A percentile compares a stretch with the other conserved stretches of the same genome.
phyloP scores from a whole-genome alignment of 2,329 filamentous ascomycete species.

The Pseudonectria foliicola region DNA sequence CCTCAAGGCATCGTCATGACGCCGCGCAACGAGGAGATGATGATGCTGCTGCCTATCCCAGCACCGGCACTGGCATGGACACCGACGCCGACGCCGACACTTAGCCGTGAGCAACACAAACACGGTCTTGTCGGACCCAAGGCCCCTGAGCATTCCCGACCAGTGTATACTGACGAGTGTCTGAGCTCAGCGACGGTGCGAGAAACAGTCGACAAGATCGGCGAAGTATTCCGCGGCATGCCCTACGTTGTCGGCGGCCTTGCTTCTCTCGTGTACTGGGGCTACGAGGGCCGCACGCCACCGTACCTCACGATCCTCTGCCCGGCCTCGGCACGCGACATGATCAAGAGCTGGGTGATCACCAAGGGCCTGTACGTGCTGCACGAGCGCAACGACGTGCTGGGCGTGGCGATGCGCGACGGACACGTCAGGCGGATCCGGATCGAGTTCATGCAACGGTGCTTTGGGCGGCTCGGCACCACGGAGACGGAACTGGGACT shows the following conservation, averaged over 20 bases:
- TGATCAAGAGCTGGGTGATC: constrained; percentile 35
- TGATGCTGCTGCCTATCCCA: too few relatives aligned
- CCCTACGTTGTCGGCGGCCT: constrained; percentile 41
- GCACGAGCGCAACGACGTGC: constrained; percentile 21
- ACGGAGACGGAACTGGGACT: too few relatives aligned
- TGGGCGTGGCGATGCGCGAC: constrained; percentile 29
- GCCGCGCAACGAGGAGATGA: too few relatives aligned
- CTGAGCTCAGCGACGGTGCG: constrained; percentile 25
- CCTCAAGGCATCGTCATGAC: too few relatives aligned
- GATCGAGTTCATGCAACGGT: constrained; percentile 28
- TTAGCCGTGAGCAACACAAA: too few relatives aligned
- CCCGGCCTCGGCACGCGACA: constrained; percentile 27
- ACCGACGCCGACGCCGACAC: too few relatives aligned
- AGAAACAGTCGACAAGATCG: constrained; percentile 34
- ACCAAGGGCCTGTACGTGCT: constrained; percentile 25
- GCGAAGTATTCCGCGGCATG: constrained; percentile 33
- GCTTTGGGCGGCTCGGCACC: constrained; percentile 24
- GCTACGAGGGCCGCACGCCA: constrained; percentile 24
- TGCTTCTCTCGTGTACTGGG: constrained; percentile 38
- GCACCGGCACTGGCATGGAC: too few relatives aligned
- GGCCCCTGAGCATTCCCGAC: background rate
- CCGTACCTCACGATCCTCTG: constrained; percentile 35
- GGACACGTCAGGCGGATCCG: constrained; percentile 26
- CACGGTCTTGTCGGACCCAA: constrained; percentile 9
- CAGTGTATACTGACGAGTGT: background rate